Evolutionary conservation across 2,329 filamentous ascomycete species (phyloP).

Genomic region (Beauveria sp.): DNA sequence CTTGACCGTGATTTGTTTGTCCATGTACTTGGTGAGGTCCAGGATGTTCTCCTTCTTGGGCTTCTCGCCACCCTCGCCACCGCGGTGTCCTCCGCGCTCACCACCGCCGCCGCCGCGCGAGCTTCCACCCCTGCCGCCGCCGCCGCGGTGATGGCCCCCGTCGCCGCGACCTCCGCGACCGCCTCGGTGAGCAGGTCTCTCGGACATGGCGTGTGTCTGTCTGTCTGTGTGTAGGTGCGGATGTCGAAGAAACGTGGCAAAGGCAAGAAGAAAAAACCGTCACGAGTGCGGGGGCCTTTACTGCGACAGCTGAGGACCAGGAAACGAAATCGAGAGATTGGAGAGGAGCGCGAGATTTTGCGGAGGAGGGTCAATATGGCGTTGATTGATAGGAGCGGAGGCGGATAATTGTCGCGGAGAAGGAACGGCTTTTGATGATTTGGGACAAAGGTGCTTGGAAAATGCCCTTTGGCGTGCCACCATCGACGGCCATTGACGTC

Average conservation of each 20-base stretch:
- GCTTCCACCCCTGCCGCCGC: slow-evolving; percentile 33
- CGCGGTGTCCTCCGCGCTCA: slow-evolving; percentile 24
- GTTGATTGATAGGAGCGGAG: neutral
- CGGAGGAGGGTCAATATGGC: neutral
- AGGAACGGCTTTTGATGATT: too few relatives aligned
- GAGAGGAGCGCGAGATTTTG: neutral
- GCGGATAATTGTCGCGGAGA: too few relatives aligned
- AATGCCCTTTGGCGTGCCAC: too few relatives aligned
- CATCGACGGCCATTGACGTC: too few relatives aligned
- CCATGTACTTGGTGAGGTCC: slow-evolving; percentile 91
- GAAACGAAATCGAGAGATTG: neutral
- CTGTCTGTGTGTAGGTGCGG: slow-evolving; percentile 8
- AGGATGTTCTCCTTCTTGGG: slow-evolving; percentile 99
- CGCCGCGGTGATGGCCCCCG: slow-evolving; percentile 27
- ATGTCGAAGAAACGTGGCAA: neutral
- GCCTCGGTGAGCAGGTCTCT: slow-evolving; percentile 42
- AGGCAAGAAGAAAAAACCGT: neutral
- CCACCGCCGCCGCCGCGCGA: slow-evolving; percentile 35
- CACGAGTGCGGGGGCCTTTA: neutral
- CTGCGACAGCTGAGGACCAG: neutral
- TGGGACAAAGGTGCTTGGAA: too few relatives aligned
- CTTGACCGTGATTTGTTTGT: slow-evolving; percentile 91
- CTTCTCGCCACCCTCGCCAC: slow-evolving; percentile 52
- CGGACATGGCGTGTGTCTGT: slow-evolving; percentile 35
- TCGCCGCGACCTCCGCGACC: slow-evolving; percentile 34